These are phyloP conservation scores for Candida manassasensis DNA, from an alignment of 805 yeast species.

Conservation along the genomic window DNA sequence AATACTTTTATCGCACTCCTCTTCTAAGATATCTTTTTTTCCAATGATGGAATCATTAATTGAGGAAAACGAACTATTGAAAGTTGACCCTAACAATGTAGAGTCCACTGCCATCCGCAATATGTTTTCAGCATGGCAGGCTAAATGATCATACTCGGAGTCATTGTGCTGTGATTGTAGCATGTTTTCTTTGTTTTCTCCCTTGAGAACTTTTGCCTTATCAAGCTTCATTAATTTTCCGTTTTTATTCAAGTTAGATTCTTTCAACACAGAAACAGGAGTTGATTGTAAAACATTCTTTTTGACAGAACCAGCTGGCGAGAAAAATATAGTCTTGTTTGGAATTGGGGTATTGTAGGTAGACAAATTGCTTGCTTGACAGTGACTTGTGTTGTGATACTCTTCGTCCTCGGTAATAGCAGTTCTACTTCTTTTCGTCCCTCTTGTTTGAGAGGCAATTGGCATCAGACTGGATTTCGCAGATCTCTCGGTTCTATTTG, in stretches of 20 bases:
- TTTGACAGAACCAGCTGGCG: conserved; percentile 22
- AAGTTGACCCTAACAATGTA: conserved; percentile 41
- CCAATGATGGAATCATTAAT: conserved; percentile 27
- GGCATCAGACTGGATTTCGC: conserved; percentile 1
- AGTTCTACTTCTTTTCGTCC: conserved; percentile 9
- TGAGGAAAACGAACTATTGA: conserved; percentile 32
- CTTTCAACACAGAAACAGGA: conserved; percentile 21
- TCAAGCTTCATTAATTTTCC: conserved; percentile 10
- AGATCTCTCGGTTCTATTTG: conserved; percentile 1
- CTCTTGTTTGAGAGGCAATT: conserved; percentile 6
- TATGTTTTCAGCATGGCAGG: conserved; percentile 44
- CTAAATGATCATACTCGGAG: conserved; percentile 34
- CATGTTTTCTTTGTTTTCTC: conserved; percentile 4
- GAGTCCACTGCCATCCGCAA: conserved; percentile 45
- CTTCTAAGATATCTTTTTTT: conserved; percentile 16
- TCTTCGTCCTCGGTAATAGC: conserved; percentile 3
- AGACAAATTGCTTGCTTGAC: conserved; percentile 9
- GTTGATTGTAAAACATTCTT: conserved; percentile 17
- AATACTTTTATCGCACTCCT: conserved; percentile 12
- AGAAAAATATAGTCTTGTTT: conserved; percentile 23
- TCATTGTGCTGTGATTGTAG: conserved; percentile 13
- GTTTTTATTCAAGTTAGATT: conserved; percentile 14
- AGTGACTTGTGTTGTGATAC: conserved; percentile 3
- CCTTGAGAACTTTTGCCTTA: conserved; percentile 4
- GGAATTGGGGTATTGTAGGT: conserved; percentile 22